Conservation (phyloP, 108 stramenopile species). For the Cyclotella distinguenda region DNA sequence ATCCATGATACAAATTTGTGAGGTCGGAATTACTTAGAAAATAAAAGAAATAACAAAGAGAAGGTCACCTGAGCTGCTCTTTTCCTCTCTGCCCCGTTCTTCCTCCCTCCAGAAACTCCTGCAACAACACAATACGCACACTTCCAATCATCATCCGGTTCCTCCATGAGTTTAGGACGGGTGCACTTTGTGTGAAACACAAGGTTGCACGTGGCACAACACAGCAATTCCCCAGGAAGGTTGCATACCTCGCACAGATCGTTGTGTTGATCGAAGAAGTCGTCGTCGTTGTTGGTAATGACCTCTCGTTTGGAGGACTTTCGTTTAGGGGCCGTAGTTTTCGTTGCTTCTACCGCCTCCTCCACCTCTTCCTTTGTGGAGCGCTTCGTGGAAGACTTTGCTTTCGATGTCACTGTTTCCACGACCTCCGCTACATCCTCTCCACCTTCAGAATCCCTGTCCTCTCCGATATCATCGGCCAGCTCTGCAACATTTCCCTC, state of each 20-base stretch:
- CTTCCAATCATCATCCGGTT: conserved; percentile 70
- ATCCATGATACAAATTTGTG: neutral
- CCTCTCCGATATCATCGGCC: conserved; percentile 22
- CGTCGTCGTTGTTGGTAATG: conserved; percentile 56
- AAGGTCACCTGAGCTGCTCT: conserved; percentile 35
- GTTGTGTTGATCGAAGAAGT: conserved; percentile 85
- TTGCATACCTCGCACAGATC: conserved; percentile 91
- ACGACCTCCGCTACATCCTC: neutral
- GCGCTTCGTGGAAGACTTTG: conserved; percentile 4
- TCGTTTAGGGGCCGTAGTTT: conserved; percentile 11
- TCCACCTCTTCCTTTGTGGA: conserved; percentile 23
- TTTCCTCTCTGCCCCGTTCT: conserved; percentile 59
- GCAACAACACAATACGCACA: conserved; percentile 73
- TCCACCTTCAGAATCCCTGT: conserved; percentile 27
- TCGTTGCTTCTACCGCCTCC: neutral
- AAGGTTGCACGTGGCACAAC: conserved; percentile 91
- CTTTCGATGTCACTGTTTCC: conserved; percentile 8
- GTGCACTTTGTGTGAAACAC: conserved; percentile 88
- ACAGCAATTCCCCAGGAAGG: conserved; percentile 74
- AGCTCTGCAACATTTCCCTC: conserved; percentile 7
- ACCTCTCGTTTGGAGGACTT: neutral
- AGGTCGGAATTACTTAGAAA: neutral
- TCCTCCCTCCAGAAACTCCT: conserved; percentile 58
- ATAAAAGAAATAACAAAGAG: neutral
- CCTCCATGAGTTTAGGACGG: conserved; percentile 64